Evolutionary conservation across 1,284 basidiomycete genomes (phyloP), one percentile per base, ranked within the genome.

Genomic region (Puccinia polysora): DNA sequence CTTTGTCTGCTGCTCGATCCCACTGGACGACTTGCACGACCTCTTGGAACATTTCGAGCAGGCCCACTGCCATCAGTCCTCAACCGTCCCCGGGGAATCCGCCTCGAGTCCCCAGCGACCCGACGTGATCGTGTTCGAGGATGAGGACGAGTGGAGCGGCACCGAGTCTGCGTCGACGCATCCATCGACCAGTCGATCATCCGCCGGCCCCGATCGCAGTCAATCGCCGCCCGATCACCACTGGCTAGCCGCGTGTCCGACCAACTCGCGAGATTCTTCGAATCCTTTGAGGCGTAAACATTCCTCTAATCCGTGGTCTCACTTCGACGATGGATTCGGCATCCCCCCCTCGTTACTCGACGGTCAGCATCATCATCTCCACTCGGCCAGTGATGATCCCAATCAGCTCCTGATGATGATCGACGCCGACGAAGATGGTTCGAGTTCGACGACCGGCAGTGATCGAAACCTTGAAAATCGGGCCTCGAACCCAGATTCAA

Each of bases 1-100:
- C 55, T 69, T 69, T 59, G 65, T 69, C 18, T 69, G 65, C 36
- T 69, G 65, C 30, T 52, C 53, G 8, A 59, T 69, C 55, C 53
- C 53, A 1, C 34, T 69, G 2, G 53, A 59, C 15, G 65, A 69
- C 30, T 43, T 69, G 4, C 65, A 69, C 34, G 65, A 59, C 32
- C 30, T 69, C 23, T 40, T 69, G 2, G 65, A 69, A 14, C 65
- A 69, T 34, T 69, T 59, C 32, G 65, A 69, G 36, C 53, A 69
- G 34, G 53, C 53, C 34, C 65, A 69, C 36, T 58, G 53, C 36
- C 65, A 59, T 10, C 60, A 64, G 23, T 18, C 23, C 15, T 45
- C 60, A 28, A 18, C 43, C n/a, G 8, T n/a, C 25, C 23, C 25
- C 47, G 49, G n/a, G 18, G 30, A 60, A 2, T 4, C 20, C 20